These are phyloP conservation scores for Ascochyta koolunga DNA, from an alignment of 2,329 filamentous ascomycete genomes.

Conservation along the genomic window DNA sequence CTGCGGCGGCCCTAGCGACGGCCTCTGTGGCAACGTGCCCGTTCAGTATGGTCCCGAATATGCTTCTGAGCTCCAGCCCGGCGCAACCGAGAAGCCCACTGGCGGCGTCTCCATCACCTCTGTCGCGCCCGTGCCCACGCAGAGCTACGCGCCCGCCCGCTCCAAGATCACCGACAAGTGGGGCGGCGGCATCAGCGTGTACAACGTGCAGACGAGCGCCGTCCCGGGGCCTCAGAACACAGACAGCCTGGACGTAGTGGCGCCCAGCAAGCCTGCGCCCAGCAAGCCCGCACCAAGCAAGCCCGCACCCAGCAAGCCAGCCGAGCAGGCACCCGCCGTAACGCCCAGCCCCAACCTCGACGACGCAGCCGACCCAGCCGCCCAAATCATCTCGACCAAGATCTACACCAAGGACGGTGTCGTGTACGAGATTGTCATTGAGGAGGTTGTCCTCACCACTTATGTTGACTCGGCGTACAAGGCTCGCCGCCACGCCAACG, in stretches of 20 bases:
- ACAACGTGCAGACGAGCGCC: slow-evolving; percentile 24
- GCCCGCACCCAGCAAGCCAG: slow-evolving; percentile 13
- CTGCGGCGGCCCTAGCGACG: slow-evolving; percentile 59
- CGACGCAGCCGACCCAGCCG: slow-evolving; percentile 8
- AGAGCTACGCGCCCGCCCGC: slow-evolving; percentile 42
- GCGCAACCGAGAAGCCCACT: slow-evolving; percentile 31
- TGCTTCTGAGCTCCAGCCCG: slow-evolving; percentile 40
- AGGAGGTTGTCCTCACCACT: slow-evolving; percentile 52
- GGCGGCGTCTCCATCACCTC: slow-evolving; percentile 22
- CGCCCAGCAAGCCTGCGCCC: slow-evolving; percentile 18
- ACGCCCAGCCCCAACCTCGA: slow-evolving; percentile 29
- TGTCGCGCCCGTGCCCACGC: slow-evolving; percentile 38
- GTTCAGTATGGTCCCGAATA: slow-evolving; percentile 54
- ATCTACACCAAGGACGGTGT: slow-evolving; percentile 52
- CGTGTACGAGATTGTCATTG: slow-evolving; percentile 54
- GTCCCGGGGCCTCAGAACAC: slow-evolving; percentile 3
- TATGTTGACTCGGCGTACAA: slow-evolving; percentile 42
- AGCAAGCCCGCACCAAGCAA: slow-evolving; percentile 22
- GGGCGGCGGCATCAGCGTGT: slow-evolving; percentile 45
- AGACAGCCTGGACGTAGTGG: slow-evolving; percentile 14
- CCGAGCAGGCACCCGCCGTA: slow-evolving; percentile 30
- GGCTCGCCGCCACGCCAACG: slow-evolving; percentile 35
- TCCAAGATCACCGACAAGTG: slow-evolving; percentile 38
- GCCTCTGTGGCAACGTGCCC: slow-evolving; percentile 71
- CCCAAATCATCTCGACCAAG: slow-evolving; percentile 47